Evolutionary conservation across 2,329 filamentous ascomycete genomes (phyloP).

Genomic region (Beauveria rudraprayagi): DNA sequence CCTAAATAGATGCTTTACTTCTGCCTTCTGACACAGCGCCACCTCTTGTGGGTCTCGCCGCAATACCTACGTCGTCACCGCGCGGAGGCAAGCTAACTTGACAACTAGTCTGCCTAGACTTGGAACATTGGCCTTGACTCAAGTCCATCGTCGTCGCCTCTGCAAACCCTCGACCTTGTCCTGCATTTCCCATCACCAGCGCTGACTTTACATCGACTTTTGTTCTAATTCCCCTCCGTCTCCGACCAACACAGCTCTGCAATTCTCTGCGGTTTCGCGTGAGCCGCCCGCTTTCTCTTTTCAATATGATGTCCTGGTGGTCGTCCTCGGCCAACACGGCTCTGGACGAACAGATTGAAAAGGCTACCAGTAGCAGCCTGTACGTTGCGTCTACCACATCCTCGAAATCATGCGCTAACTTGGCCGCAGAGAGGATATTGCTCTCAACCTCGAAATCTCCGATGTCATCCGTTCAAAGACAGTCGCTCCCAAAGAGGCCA

Average conservation of each 20-base stretch:
- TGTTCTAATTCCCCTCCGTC: not conserved
- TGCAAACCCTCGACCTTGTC: not conserved
- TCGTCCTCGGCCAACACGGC: slow-evolving; percentile 84
- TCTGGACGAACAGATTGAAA: slow-evolving; percentile 94
- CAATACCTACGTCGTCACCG: slow-evolving; percentile 11
- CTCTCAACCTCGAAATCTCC: slow-evolving; percentile 95
- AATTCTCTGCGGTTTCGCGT: not conserved
- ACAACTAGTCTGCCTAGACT: not conserved
- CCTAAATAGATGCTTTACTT: not conserved
- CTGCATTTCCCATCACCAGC: slow-evolving; percentile 4
- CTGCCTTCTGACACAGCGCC: slow-evolving; percentile 7
- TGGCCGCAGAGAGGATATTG: slow-evolving; percentile 73
- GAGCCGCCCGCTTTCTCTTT: not conserved
- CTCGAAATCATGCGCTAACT: not conserved
- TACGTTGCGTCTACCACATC: slow-evolving; percentile 35
- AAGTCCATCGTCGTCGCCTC: not conserved
- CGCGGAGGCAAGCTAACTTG: slow-evolving; percentile 10
- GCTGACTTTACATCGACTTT: not conserved
- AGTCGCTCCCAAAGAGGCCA: slow-evolving; percentile 93
- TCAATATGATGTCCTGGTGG: slow-evolving; percentile 84
- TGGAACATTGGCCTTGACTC: slow-evolving; percentile 7
- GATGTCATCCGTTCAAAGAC: slow-evolving; percentile 96
- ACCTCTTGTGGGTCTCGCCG: slow-evolving; percentile 7
- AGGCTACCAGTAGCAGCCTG: slow-evolving; percentile 89
- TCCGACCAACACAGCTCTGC: not conserved